phyloP scores from a whole-genome alignment of 169 alveolate genomes.

The Besnoitia besnoiti region DNA sequence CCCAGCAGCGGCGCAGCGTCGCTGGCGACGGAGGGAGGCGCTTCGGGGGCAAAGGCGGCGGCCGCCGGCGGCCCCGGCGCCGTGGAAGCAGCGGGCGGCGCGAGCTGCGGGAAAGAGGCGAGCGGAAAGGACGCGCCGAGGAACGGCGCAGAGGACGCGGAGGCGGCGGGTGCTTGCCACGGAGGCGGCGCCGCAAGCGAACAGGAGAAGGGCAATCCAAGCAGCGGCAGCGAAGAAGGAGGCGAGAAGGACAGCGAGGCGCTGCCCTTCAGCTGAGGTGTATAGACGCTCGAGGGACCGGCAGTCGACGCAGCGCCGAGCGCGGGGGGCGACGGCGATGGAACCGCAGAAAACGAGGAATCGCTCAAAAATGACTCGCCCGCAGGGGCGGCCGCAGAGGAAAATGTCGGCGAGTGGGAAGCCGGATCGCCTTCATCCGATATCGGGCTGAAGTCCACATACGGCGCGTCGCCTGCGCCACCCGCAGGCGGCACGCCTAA shows the following conservation, averaged over 20 bases:
- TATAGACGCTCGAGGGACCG: not conserved
- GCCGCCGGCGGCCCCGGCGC: not conserved
- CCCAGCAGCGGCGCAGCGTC: too few relatives aligned
- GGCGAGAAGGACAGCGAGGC: not conserved
- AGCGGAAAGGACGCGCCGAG: not conserved
- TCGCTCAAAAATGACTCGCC: not conserved
- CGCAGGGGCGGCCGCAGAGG: not conserved
- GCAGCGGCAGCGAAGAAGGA: not conserved
- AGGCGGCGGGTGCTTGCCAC: not conserved
- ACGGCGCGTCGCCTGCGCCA: not conserved
- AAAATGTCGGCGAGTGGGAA: not conserved
- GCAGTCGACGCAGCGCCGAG: not conserved
- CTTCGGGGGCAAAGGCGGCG: not conserved
- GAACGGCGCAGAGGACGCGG: not conserved
- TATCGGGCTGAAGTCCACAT: constrained; percentile 8
- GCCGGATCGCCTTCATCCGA: constrained; percentile 1
- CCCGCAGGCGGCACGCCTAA: not conserved
- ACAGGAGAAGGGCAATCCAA: not conserved
- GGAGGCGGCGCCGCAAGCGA: not conserved
- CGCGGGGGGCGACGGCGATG: not conserved
- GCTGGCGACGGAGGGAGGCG: not conserved
- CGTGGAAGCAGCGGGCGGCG: not conserved
- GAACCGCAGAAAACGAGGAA: not conserved
- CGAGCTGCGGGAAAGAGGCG: not conserved
- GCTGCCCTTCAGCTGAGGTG: not conserved